Percentiles rank a stretch among this genome's conserved stretches.
Conservation (phyloP, 306 rosid genomes). For the Crotalaria pallida region DNA sequence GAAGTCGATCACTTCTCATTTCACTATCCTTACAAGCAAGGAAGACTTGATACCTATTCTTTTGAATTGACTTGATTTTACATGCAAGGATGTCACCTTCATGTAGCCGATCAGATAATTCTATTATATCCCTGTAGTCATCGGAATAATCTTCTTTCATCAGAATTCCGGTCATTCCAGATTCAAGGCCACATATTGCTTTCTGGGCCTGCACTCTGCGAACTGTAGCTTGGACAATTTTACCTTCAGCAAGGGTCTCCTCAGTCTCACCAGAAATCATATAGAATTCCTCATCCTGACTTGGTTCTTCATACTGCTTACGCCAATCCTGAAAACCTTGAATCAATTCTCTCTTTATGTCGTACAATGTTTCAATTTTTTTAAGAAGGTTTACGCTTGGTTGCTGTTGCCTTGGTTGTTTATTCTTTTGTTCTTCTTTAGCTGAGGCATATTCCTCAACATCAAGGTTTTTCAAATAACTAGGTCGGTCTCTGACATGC, state of each 20-base stretch:
- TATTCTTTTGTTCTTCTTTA: conserved; percentile 18
- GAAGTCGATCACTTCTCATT: conserved; percentile 76
- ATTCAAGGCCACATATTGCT: conserved; percentile 87
- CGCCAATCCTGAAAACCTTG: conserved; percentile 99
- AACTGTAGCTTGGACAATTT: conserved; percentile 86
- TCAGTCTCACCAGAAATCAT: conserved; percentile 97
- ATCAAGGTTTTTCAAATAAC: conserved; percentile 64
- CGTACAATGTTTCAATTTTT: conserved; percentile 73
- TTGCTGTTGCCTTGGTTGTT: no score
- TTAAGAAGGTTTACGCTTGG: conserved; percentile 26
- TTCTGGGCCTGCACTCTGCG: conserved; percentile 76
- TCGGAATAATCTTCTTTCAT: conserved; percentile 87
- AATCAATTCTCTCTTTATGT: conserved; percentile 83
- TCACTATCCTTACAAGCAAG: conserved; percentile 86
- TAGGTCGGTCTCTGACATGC: conserved; percentile 87
- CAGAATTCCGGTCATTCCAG: conserved; percentile 98
- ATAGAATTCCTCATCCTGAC: conserved; percentile 91
- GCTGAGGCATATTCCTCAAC: conserved; percentile 68
- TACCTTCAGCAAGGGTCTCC: conserved; percentile 91
- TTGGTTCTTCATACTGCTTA: conserved; percentile 91
- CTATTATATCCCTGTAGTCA: conserved; percentile 82
- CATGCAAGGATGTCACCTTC: conserved; percentile 90
- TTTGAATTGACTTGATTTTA: conserved; percentile 93
- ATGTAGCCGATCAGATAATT: conserved; percentile 77
- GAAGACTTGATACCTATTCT: conserved; percentile 90